These are phyloP conservation scores for Ambrosiella cleistominuta DNA, from an alignment of 2,329 filamentous ascomycete genomes.

Conservation along the genomic window DNA sequence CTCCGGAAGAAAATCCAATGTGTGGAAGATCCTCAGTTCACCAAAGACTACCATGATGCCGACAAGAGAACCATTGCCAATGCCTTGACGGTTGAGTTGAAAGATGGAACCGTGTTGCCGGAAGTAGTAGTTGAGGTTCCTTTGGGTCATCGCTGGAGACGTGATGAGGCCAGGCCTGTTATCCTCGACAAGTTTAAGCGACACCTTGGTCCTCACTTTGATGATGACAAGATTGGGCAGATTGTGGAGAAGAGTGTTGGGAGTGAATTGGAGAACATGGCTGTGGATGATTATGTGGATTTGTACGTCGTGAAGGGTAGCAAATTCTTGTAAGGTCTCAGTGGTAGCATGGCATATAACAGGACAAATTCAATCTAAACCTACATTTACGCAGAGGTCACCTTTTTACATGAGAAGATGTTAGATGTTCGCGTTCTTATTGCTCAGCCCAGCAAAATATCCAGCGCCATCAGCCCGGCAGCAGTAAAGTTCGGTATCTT, in stretches of 20 bases:
- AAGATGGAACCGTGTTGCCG: slow-evolving; percentile 79
- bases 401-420: too few species aligned
- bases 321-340: slow-evolving; percentile 6
- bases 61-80: slow-evolving; percentile 91
- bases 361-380: background rate
- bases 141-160: slow-evolving; percentile 73
- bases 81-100: slow-evolving; percentile 82
- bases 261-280: slow-evolving; percentile 58
- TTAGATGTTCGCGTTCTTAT: too few species aligned
- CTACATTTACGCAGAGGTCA: too few species aligned
- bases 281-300: slow-evolving; percentile 88
- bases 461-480: too few species aligned
- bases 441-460: too few species aligned
- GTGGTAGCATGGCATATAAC: background rate
- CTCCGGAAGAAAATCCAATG: slow-evolving; percentile 88
- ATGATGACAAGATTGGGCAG: slow-evolving; percentile 57
- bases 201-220: slow-evolving; percentile 72
- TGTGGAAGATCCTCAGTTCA: slow-evolving; percentile 91
- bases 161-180: slow-evolving; percentile 95
- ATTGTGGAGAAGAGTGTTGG: slow-evolving; percentile 67
- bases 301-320: slow-evolving; percentile 49
- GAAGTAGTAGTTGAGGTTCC: slow-evolving; percentile 90
- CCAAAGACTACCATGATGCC: slow-evolving; percentile 87
- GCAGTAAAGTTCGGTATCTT: too few species aligned
- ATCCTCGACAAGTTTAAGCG: slow-evolving; percentile 92